A percentile compares a stretch with the other conserved stretches of the same genome.
phyloP scores from a whole-genome alignment of 495 filamentous ascomycete species.

The Podospora conica region DNA sequence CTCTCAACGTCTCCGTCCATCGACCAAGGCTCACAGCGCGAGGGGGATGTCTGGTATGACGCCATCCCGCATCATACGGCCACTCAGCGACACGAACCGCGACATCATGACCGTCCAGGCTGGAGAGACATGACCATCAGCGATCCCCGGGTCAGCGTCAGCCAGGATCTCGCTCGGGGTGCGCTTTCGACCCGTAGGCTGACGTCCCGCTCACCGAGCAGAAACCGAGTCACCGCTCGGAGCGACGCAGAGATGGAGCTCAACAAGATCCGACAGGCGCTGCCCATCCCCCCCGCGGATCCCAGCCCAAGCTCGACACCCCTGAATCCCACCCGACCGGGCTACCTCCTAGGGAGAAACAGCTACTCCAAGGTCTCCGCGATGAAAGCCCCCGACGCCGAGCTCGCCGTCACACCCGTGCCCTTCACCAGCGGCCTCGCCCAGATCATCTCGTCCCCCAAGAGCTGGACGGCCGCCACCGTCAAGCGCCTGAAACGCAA shows the following conservation, averaged over 20 bases:
- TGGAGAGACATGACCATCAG: slow-evolving; percentile 42
- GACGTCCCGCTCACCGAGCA: slow-evolving; percentile 16
- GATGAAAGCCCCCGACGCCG: slow-evolving; percentile 17
- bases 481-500: slow-evolving; percentile 33
- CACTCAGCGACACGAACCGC: slow-evolving; percentile 32
- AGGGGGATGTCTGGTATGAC: slow-evolving; percentile 19
- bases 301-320: slow-evolving; percentile 9
- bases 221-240: slow-evolving; percentile 24
- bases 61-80: slow-evolving; percentile 39
- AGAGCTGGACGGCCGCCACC: slow-evolving; percentile 25
- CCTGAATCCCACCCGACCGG: slow-evolving; percentile 19
- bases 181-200: slow-evolving; percentile 19
- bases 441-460: slow-evolving; percentile 23
- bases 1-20: background rate
- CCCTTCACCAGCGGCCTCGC: slow-evolving; percentile 26
- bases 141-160: slow-evolving; percentile 43
- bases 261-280: slow-evolving; percentile 31
- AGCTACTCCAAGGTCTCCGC: slow-evolving; percentile 31
- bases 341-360: slow-evolving; percentile 24
- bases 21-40: background rate
- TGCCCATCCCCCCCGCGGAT: slow-evolving; percentile 11
- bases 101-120: slow-evolving; percentile 43
- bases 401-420: slow-evolving; percentile 23
- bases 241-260: slow-evolving; percentile 37
- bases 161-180: slow-evolving; percentile 34